Percentiles rank a stretch among this genome's conserved stretches.
Conservation (phyloP, 352 stramenopile species). For the Phytopythium mirpurense region DNA sequence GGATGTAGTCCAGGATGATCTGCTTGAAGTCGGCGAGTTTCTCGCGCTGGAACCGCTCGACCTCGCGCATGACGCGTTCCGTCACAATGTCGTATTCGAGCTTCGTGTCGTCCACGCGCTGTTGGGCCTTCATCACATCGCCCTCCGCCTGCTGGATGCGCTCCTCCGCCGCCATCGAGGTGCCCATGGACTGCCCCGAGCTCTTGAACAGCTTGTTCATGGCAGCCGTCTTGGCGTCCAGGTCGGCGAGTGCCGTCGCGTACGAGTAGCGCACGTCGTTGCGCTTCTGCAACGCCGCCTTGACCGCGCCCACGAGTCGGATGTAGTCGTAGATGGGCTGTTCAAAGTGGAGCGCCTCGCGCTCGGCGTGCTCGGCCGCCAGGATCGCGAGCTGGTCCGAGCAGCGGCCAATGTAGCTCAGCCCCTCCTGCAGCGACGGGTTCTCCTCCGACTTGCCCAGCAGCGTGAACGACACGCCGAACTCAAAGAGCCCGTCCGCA, state of each 20-base stretch:
- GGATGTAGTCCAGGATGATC: constrained; percentile 96
- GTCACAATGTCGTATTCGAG: constrained; percentile 93
- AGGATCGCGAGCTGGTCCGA: constrained; percentile 91
- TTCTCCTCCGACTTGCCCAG: constrained; percentile 93
- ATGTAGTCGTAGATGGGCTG: constrained; percentile 96
- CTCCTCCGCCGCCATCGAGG: constrained; percentile 32
- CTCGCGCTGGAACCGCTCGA: constrained; percentile 96
- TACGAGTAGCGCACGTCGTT: constrained; percentile 92
- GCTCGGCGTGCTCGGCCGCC: constrained; percentile 90
- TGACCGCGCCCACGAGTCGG: constrained; percentile 93
- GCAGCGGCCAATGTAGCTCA: constrained; percentile 91
- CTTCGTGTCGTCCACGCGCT: constrained; percentile 83
- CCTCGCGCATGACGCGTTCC: constrained; percentile 93
- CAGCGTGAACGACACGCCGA: constrained; percentile 94
- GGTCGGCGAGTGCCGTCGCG: constrained; percentile 73
- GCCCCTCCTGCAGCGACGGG: constrained; percentile 86
- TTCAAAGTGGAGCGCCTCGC: constrained; percentile 92
- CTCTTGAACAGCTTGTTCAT: constrained; percentile 62
- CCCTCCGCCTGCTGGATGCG: constrained; percentile 87
- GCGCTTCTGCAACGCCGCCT: constrained; percentile 89
- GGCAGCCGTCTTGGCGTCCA: constrained; percentile 77
- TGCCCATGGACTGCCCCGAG: constrained; percentile 40
- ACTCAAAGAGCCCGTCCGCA: constrained; percentile 95
- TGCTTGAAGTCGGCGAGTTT: constrained; percentile 94
- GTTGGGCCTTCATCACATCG: constrained; percentile 76